Evolutionary conservation across 345 rosid species (phyloP).

Genomic region (Corchorus capsularis): DNA sequence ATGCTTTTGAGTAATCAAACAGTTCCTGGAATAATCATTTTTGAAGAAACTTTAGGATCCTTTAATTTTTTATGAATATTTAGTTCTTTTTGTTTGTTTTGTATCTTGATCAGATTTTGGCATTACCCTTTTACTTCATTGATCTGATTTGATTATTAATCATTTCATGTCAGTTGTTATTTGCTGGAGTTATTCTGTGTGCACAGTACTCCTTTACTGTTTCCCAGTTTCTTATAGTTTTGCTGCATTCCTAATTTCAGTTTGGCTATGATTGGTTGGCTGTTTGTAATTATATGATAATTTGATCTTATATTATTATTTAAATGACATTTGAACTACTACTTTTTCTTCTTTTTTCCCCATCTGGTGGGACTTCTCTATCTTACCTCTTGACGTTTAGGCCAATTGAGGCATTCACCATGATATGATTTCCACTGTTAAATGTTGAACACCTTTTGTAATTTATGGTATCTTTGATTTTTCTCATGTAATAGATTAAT

Average conservation of each 20-base stretch:
- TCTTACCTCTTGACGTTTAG: slow-evolving; percentile 13
- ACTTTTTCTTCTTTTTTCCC: background rate
- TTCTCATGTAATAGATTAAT: background rate
- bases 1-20: background rate
- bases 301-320: background rate
- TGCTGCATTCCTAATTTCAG: background rate
- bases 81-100: background rate
- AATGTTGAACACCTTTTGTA: background rate
- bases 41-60: slow-evolving; percentile 4
- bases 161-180: background rate
- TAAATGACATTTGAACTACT: background rate
- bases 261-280: background rate
- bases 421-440: slow-evolving; percentile 6
- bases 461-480: background rate
- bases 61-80: background rate
- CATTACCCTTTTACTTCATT: background rate
- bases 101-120: background rate
- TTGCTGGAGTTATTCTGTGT: background rate
- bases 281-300: background rate
- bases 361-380: background rate
- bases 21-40: background rate
- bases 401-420: background rate
- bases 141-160: background rate
- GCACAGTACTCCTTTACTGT: background rate
- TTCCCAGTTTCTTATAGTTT: background rate